Percentiles rank a stretch among this genome's conserved stretches.
These are phyloP conservation scores for Fusarium vanettenii DNA, from an alignment of 2,329 filamentous ascomycete species.

Conservation along the genomic window DNA sequence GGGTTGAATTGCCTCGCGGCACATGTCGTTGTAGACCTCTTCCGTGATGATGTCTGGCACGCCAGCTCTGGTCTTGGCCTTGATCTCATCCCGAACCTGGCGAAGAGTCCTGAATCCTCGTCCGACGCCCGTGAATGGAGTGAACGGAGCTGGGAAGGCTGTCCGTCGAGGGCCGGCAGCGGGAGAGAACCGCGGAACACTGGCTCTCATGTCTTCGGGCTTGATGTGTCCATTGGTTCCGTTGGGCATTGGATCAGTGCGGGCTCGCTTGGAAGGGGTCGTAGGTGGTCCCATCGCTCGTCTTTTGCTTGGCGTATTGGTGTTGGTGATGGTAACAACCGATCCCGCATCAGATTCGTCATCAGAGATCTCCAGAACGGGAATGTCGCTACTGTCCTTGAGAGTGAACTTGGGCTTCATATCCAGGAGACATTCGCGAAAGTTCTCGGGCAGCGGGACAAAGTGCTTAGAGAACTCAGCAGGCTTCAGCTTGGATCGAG, in stretches of 20 bases:
- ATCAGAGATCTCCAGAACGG: slow-evolving; percentile 52
- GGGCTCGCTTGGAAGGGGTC: slow-evolving; percentile 51
- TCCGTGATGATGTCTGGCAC: slow-evolving; percentile 69
- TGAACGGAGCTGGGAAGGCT: slow-evolving; percentile 52
- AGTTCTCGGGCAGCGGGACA: slow-evolving; percentile 60
- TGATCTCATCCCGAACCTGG: slow-evolving; percentile 66
- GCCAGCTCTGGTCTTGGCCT: slow-evolving; percentile 65
- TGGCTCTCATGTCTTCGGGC: slow-evolving; percentile 50
- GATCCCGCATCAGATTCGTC: slow-evolving; percentile 53
- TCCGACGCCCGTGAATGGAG: slow-evolving; percentile 52
- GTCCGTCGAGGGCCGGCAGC: slow-evolving; percentile 9
- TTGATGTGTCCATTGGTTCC: slow-evolving; percentile 48
- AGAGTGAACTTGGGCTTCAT: slow-evolving; percentile 62
- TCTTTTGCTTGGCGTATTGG: slow-evolving; percentile 47
- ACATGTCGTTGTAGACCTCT: slow-evolving; percentile 70
- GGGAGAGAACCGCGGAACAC: slow-evolving; percentile 25
- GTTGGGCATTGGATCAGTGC: slow-evolving; percentile 32
- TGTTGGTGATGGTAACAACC: slow-evolving; percentile 25
- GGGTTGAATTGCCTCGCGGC: slow-evolving; percentile 64
- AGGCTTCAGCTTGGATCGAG: slow-evolving; percentile 60
- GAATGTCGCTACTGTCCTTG: slow-evolving; percentile 50
- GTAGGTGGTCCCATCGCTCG: slow-evolving; percentile 39
- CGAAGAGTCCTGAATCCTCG: slow-evolving; percentile 58
- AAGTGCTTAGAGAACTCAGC: slow-evolving; percentile 59
- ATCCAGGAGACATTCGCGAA: slow-evolving; percentile 59